Evolutionary conservation across 768 basidiomycete genomes (phyloP).

Genomic region (Mycena galericulata): DNA sequence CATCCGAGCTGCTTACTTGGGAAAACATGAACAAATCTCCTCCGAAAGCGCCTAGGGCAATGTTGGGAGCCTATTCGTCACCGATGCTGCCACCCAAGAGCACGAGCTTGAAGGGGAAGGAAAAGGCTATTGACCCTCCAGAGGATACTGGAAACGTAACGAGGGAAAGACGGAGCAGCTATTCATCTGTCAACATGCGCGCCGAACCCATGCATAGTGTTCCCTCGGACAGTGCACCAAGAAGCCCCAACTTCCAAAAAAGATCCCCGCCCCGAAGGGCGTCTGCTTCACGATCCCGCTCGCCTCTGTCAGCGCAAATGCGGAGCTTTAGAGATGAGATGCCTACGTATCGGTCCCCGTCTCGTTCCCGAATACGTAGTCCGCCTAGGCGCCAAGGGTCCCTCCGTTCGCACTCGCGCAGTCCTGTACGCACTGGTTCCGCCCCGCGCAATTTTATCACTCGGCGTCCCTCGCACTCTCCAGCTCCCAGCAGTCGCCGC

Average conservation of each 20-base stretch:
- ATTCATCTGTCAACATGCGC: not conserved
- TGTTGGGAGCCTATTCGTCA: not conserved
- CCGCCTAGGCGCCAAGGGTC: slow-evolving; percentile 2
- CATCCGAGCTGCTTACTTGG: slow-evolving; percentile 8
- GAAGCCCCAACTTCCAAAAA: not conserved
- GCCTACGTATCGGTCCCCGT: slow-evolving; percentile 22
- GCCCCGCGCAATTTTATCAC: not conserved
- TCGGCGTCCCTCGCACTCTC: slow-evolving; percentile 5
- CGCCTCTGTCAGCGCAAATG: not conserved
- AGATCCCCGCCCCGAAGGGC: slow-evolving; percentile 12
- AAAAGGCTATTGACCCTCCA: slow-evolving; percentile 16
- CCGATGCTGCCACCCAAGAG: not conserved
- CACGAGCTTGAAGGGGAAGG: slow-evolving; percentile 29
- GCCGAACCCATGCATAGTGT: slow-evolving; percentile 3
- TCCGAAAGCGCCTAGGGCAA: slow-evolving; percentile 25
- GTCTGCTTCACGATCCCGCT: slow-evolving; percentile 13
- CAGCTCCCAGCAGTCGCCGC: slow-evolving; percentile 2
- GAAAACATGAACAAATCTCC: slow-evolving; percentile 15
- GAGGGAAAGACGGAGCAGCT: slow-evolving; percentile 9
- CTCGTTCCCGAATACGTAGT: slow-evolving; percentile 12
- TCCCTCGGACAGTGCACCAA: not conserved
- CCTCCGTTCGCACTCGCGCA: slow-evolving; percentile 12
- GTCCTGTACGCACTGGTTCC: slow-evolving; percentile 4
- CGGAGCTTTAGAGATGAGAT: slow-evolving; percentile 11
- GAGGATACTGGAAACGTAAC: not conserved